A percentile compares a stretch with the other conserved stretches of the same genome.
phyloP scores from a whole-genome alignment of 371 early-diverging fungal species.

The Neoconidiobolus thromboides region DNA sequence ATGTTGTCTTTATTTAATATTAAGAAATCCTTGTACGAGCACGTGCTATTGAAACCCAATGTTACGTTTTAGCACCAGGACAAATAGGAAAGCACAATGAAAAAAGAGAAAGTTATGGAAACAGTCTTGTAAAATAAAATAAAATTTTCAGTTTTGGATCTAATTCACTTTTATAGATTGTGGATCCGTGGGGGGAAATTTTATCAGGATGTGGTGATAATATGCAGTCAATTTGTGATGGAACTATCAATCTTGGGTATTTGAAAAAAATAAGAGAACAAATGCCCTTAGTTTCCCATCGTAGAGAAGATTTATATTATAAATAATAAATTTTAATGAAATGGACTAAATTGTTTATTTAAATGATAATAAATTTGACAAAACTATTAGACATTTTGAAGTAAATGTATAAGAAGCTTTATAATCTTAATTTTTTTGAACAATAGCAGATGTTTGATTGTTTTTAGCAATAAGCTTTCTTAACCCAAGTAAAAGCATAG shows the following conservation, averaged over 20 bases:
- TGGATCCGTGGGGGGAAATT: constrained; percentile 51
- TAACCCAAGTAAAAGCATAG: neutral
- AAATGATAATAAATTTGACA: neutral
- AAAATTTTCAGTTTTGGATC: neutral
- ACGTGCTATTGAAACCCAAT: constrained; percentile 73
- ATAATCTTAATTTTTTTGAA: neutral
- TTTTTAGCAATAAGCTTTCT: neutral
- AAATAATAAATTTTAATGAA: no score
- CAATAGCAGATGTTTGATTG: neutral
- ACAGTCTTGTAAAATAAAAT: constrained; percentile 39
- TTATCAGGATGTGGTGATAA: constrained; percentile 37
- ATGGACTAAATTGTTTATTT: no score
- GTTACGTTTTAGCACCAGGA: constrained; percentile 41
- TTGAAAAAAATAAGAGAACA: constrained; percentile 35
- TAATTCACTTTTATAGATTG: constrained; percentile 17
- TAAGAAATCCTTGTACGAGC: constrained; percentile 51
- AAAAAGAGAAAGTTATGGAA: constrained; percentile 53
- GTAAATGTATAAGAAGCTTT: neutral
- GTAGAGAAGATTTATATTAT: constrained; percentile 41
- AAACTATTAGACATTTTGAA: neutral
- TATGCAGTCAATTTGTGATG: constrained; percentile 26
- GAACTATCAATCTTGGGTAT: constrained; percentile 36
- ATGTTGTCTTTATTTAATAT: neutral
- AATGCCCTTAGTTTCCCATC: constrained; percentile 55
- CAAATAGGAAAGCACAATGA: constrained; percentile 60